Evolutionary conservation across 2,329 filamentous ascomycete species (phyloP).

Genomic region (Tolypocladium nubicola): DNA sequence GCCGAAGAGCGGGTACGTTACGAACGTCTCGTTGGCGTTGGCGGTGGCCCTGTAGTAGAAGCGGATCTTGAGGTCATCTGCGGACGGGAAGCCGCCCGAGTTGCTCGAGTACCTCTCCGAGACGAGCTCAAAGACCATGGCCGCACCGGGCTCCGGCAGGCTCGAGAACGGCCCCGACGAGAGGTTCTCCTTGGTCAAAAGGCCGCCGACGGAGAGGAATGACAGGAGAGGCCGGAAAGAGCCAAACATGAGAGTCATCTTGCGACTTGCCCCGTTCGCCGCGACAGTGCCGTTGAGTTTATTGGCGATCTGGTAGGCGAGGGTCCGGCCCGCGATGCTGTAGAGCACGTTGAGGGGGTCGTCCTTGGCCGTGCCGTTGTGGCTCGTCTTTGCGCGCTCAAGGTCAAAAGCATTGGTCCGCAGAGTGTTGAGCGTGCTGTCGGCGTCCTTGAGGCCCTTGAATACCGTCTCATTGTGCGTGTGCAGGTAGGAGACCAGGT

Average conservation of each 20-base stretch:
- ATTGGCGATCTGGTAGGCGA: slow-evolving; percentile 32
- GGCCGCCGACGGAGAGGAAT: slow-evolving; percentile 39
- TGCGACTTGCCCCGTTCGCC: slow-evolving; percentile 28
- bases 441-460: slow-evolving; percentile 22
- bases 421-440: slow-evolving; percentile 32
- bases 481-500: slow-evolving; percentile 44
- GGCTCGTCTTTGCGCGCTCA: slow-evolving; percentile 45
- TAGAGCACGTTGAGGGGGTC: slow-evolving; percentile 26
- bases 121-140: slow-evolving; percentile 62
- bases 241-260: slow-evolving; percentile 43
- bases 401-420: slow-evolving; percentile 54
- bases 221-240: slow-evolving; percentile 43
- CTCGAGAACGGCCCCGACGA: slow-evolving; percentile 24
- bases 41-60: slow-evolving; percentile 45
- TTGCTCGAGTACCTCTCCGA: slow-evolving; percentile 11
- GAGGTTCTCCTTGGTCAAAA: slow-evolving; percentile 40
- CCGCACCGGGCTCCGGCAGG: slow-evolving; percentile 58
- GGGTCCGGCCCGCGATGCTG: slow-evolving; percentile 41
- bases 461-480: slow-evolving; percentile 36
- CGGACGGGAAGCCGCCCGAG: slow-evolving; percentile 12
- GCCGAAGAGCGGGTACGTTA: slow-evolving; percentile 29
- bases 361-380: slow-evolving; percentile 38
- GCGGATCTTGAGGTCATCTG: slow-evolving; percentile 37
- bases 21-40: slow-evolving; percentile 21
- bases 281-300: slow-evolving; percentile 31